Conservation (phyloP, 2,329 filamentous ascomycete genomes). For the Purpureocillium takamizusanense region DNA sequence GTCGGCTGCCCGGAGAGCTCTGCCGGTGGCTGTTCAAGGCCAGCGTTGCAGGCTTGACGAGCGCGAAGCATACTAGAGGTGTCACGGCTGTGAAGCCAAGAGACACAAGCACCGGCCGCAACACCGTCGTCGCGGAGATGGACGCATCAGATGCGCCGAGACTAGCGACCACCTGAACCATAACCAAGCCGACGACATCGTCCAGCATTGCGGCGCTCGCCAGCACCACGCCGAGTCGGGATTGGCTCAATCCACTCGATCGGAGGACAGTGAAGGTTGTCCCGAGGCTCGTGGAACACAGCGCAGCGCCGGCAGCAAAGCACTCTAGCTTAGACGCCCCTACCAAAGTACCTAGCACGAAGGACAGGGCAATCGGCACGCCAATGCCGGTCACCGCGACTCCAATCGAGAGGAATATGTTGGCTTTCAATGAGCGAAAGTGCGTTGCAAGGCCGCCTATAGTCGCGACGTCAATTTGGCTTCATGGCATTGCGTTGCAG, state of each 20-base stretch:
- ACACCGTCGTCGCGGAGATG: conserved; percentile 22
- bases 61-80: conserved; percentile 36
- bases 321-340: conserved; percentile 47
- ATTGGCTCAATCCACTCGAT: conserved; percentile 30
- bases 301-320: conserved; percentile 63
- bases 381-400: conserved; percentile 60
- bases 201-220: conserved; percentile 73
- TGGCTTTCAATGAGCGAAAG: conserved; percentile 38
- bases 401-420: conserved; percentile 47
- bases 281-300: conserved; percentile 67
- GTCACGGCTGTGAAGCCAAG: conserved; percentile 39
- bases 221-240: conserved; percentile 51
- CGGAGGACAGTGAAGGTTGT: conserved; percentile 53
- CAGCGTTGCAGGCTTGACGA: conserved; percentile 31
- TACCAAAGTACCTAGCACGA: conserved; percentile 41
- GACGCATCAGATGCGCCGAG: conserved; percentile 31
- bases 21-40: conserved; percentile 21
- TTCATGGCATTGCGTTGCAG: no score
- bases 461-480: no score
- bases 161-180: conserved; percentile 67
- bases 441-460: conserved; percentile 42
- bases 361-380: conserved; percentile 57
- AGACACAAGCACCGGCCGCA: conserved; percentile 37
- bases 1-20: conserved; percentile 7
- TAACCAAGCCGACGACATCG: conserved; percentile 67